These are phyloP conservation scores for Paulownia fortunei DNA, from an alignment of 257 asterid genomes.

Conservation along the genomic window DNA sequence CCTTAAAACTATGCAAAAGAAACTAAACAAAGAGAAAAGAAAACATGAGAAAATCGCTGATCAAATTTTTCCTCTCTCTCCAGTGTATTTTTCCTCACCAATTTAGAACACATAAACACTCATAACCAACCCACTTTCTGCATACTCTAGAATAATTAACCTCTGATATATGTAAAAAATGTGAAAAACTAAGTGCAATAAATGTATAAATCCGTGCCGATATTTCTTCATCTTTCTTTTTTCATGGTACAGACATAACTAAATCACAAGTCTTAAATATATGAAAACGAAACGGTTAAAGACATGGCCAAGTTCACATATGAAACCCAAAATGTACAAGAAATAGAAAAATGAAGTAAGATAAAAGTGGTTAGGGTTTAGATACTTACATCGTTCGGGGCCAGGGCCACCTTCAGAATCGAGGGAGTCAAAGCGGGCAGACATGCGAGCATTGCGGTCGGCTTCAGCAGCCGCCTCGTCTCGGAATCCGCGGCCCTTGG, in stretches of 20 bases:
- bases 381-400: conserved; percentile 83
- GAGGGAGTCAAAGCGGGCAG: conserved; percentile 84
- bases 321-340: not conserved
- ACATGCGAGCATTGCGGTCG: conserved; percentile 87
- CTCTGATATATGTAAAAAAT: not conserved
- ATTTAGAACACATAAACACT: not conserved
- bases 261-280: not conserved
- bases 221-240: not conserved
- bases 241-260: not conserved
- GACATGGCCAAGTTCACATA: not conserved
- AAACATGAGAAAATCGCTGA: not conserved
- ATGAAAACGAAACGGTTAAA: not conserved
- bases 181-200: not conserved
- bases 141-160: not conserved
- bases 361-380: conserved; percentile 22
- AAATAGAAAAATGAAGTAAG: not conserved
- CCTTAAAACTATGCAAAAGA: not conserved
- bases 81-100: not conserved
- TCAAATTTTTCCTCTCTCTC: not conserved
- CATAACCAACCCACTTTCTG: not conserved
- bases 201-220: not conserved
- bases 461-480: conserved; percentile 83
- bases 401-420: conserved; percentile 94
- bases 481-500: conserved; percentile 95
- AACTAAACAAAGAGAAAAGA: not conserved